Percentiles rank a stretch among this genome's conserved stretches.
Evolutionary conservation across 73 alveolate species (phyloP).

Genomic region (Paraurostyla sp.): DNA sequence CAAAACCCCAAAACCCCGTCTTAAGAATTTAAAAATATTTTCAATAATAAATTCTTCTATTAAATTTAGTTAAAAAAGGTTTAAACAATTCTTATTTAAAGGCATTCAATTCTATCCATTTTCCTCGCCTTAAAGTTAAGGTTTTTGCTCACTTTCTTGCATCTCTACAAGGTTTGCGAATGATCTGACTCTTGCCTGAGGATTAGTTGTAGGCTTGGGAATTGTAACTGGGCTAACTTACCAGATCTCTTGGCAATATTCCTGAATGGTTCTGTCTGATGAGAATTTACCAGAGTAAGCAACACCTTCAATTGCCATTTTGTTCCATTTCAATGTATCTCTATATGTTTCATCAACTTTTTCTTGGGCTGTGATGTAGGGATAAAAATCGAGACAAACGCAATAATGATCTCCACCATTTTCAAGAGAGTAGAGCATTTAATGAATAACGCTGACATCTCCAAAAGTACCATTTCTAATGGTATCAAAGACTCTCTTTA

Average conservation of each 20-base stretch:
- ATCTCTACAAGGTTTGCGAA: slow-evolving; percentile 67
- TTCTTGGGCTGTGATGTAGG: slow-evolving; percentile 78
- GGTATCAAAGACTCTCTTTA: slow-evolving; percentile 86
- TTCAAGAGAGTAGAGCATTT: slow-evolving; percentile 69
- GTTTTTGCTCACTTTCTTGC: no score
- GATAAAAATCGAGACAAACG: slow-evolving; percentile 80
- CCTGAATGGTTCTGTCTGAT: slow-evolving; percentile 92
- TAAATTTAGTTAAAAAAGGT: no score
- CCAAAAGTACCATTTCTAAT: slow-evolving; percentile 89
- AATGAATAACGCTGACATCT: slow-evolving; percentile 78
- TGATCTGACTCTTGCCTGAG: slow-evolving; percentile 70
- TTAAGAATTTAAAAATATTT: no score
- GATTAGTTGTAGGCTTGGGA: slow-evolving; percentile 75
- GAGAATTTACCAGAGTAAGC: slow-evolving; percentile 92
- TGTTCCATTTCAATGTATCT: slow-evolving; percentile 84
- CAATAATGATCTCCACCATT: slow-evolving; percentile 85
- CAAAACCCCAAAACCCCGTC: not conserved
- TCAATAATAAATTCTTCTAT: no score
- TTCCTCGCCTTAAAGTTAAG: no score
- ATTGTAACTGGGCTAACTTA: slow-evolving; percentile 66
- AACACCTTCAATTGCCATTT: slow-evolving; percentile 88
- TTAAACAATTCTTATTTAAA: no score
- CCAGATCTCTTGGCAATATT: slow-evolving; percentile 92
- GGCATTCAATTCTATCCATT: no score
- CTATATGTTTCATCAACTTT: slow-evolving; percentile 84